A percentile compares a stretch with the other conserved stretches of the same genome.
These are phyloP conservation scores for Guyanaporus albipodus DNA, from an alignment of 768 basidiomycete species.

Conservation along the genomic window DNA sequence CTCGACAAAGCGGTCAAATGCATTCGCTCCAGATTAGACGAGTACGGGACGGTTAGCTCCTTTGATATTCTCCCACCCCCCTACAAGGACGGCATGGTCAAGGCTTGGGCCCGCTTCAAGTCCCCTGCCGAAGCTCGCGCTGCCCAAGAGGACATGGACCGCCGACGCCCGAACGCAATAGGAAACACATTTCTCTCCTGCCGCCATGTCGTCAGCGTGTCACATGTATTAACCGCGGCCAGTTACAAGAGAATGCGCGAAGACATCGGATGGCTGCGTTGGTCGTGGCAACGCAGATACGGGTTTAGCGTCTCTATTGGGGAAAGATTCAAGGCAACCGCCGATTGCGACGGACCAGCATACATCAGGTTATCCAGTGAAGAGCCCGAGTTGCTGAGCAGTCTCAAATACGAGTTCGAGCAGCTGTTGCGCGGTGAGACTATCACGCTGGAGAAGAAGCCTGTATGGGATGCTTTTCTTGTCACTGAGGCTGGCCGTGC, in stretches of 20 bases:
- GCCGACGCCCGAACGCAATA: constrained; percentile 40
- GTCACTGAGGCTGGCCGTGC: constrained; percentile 34
- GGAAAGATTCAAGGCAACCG: constrained; percentile 14
- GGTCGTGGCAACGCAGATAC: constrained; percentile 30
- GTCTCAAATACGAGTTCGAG: constrained; percentile 59
- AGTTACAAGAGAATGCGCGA: constrained; percentile 38
- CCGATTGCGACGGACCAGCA: constrained; percentile 20
- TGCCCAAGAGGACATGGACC: constrained; percentile 47
- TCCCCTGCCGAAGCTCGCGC: constrained; percentile 48
- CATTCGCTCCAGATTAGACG: constrained; percentile 37
- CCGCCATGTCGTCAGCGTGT: constrained; percentile 50
- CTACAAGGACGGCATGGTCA: constrained; percentile 45
- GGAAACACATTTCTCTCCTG: constrained; percentile 48
- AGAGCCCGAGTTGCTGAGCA: constrained; percentile 45
- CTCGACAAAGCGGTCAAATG: constrained; percentile 34
- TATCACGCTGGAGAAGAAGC: constrained; percentile 46
- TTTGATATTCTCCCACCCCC: constrained; percentile 51
- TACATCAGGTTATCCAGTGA: constrained; percentile 49
- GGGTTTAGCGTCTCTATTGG: constrained; percentile 31
- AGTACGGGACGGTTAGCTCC: constrained; percentile 34
- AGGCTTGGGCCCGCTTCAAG: constrained; percentile 54
- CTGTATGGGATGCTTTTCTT: constrained; percentile 68
- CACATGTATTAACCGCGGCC: constrained; percentile 38
- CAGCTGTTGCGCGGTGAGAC: constrained; percentile 59
- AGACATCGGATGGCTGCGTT: constrained; percentile 47